Evolutionary conservation across 371 early-diverging fungal species (phyloP), one percentile per base, ranked within the genome.

Genomic region (Smittium culicis): DNA sequence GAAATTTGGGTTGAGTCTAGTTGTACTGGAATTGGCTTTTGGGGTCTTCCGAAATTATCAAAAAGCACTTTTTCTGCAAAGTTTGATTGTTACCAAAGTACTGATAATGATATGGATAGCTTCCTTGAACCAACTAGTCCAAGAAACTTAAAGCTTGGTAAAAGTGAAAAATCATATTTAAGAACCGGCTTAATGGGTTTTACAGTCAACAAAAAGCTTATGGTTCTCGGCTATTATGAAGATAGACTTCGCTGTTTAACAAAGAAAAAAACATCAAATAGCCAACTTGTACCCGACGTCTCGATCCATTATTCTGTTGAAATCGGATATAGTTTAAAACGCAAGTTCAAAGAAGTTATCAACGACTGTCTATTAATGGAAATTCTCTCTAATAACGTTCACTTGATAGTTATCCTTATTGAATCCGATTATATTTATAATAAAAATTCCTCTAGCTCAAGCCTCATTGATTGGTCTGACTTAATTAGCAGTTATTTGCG

Each of bases 1-100:
- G 93, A 93, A 73, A 80, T 93, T 29, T 92, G 92, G 91, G 80
- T 91, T 2, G 84, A 86, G 71, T 82, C 86, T 0, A 88, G 86
- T n/a, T 83, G 85, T 16, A 71, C 89, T 30, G 86, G 87, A 3
- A 84, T 85, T 35, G 88, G 88, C 0, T 91, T 91, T 77, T 91
- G 89, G 91, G 86, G 81, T 17, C 77, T 91, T 30, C 87, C 88
- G 2, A 84, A 82, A 65, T 81, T 88, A 34, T 87, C 85, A 0
- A 83, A 86, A 35, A 80, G 82, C 24, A 82, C 89, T 1, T 91
- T 91, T 72, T 82, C 84, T 58, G 91, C 88, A 0, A 75, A 78
- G 32, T 76, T 71, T 74, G 73, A 67, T 16, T 73, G 61, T 64
- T 74, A 68, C 17, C 73, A 64, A 64, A 45, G 20, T 45, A 45